phyloP scores from a whole-genome alignment of 2,329 filamentous ascomycete species.

The Drechslerella stenobrocha region DNA sequence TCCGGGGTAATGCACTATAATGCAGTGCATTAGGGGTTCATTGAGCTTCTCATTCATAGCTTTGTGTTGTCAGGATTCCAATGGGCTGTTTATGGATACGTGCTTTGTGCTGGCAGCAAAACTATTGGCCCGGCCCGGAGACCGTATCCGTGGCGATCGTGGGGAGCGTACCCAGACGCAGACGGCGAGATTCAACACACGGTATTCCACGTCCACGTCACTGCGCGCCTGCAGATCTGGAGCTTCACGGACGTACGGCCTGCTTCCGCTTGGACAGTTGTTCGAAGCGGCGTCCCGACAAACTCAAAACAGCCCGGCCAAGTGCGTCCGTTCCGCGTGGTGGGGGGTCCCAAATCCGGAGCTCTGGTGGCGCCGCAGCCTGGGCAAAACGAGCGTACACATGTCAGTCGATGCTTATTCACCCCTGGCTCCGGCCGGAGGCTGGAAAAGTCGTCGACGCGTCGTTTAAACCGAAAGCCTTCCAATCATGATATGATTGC shows the following conservation, averaged over 20 bases:
- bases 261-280: conserved; percentile 8
- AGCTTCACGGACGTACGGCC: conserved; percentile 15
- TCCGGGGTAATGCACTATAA: conserved; percentile 37
- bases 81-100: not conserved
- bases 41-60: not conserved
- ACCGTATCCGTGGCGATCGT: no score
- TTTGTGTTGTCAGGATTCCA: conserved; percentile 28
- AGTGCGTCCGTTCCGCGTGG: no score
- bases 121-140: no score
- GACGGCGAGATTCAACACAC: conserved; percentile 25
- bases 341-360: no score
- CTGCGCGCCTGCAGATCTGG: conserved; percentile 24
- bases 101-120: no score
- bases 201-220: conserved; percentile 37
- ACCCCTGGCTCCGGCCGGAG: not conserved
- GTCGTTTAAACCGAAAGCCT: not conserved
- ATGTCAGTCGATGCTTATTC: not conserved
- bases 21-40: not conserved
- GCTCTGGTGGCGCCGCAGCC: conserved; percentile 1
- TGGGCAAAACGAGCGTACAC: not conserved
- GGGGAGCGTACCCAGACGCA: no score
- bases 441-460: not conserved
- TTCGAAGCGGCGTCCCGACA: no score
- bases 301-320: no score
- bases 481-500: not conserved